Percentiles rank a stretch among this genome's conserved stretches.
Evolutionary conservation across 176 grass and related monocot genomes (phyloP).

Genomic region (Tillandsia leiboldiana): DNA sequence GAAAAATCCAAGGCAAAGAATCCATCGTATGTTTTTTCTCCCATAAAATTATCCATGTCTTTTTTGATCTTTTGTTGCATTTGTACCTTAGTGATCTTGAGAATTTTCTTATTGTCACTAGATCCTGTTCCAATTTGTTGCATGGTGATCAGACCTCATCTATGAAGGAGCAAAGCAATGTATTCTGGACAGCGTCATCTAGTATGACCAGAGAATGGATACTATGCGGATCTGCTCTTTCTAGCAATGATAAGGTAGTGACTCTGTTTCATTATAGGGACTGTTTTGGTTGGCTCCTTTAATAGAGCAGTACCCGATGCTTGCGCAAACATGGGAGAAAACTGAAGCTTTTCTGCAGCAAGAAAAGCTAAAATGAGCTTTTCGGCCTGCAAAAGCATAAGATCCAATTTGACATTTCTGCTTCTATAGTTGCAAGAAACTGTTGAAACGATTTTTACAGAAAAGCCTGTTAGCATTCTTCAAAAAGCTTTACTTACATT

Average conservation of each 20-base stretch:
- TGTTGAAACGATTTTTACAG: too few species aligned
- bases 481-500: neutral
- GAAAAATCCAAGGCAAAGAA: slow-evolving; percentile 33
- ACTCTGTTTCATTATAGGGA: too few species aligned
- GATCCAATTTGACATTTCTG: too few species aligned
- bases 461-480: neutral
- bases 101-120: slow-evolving; percentile 14
- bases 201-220: slow-evolving; percentile 54
- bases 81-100: neutral
- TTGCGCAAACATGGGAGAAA: neutral
- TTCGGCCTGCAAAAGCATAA: too few species aligned
- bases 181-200: slow-evolving; percentile 39
- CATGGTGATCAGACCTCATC: slow-evolving; percentile 32
- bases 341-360: too few species aligned
- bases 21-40: slow-evolving; percentile 28
- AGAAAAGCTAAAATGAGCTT: too few species aligned
- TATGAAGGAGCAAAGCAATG: slow-evolving; percentile 28
- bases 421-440: too few species aligned
- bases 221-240: slow-evolving; percentile 75
- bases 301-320: too few species aligned
- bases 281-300: too few species aligned
- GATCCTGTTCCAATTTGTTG: slow-evolving; percentile 31
- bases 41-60: slow-evolving; percentile 8
- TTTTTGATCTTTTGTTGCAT: slow-evolving; percentile 4
- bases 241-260: slow-evolving; percentile 51